Percentiles rank a stretch among this genome's conserved stretches.
phyloP scores from a whole-genome alignment of 139 green algal genomes.

The Edaphochlamys debaryana region DNA sequence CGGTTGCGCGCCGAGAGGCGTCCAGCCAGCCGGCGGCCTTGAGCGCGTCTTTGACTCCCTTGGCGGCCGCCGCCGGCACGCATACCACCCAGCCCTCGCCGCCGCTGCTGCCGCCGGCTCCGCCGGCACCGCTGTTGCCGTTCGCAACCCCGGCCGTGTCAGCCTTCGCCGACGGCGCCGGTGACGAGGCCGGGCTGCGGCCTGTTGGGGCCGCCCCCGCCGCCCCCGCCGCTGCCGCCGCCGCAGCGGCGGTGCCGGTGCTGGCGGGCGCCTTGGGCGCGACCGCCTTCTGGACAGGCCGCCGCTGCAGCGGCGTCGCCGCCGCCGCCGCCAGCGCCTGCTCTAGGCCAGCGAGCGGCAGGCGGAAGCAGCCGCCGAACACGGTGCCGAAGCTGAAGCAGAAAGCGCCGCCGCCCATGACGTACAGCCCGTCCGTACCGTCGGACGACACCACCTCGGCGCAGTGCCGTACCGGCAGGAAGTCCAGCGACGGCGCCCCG shows the following conservation, averaged over 20 bases:
- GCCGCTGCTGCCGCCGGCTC: neutral
- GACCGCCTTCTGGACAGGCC: no score
- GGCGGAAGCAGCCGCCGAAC: conserved; percentile 48
- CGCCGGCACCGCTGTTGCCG: no score
- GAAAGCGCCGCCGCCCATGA: conserved; percentile 66
- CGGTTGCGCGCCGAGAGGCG: neutral
- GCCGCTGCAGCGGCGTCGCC: no score
- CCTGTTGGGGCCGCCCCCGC: no score
- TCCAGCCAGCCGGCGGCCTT: conserved; percentile 61
- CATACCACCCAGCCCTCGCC: conserved; percentile 29
- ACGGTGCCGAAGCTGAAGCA: conserved; percentile 73
- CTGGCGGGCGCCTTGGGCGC: no score
- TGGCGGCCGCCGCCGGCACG: conserved; percentile 47
- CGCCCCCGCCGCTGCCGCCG: no score
- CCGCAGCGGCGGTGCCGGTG: no score
- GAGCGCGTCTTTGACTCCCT: conserved; percentile 69
- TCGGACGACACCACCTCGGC: conserved; percentile 4
- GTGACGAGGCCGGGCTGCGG: neutral
- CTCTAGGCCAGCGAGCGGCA: conserved; percentile 11
- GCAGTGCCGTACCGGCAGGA: conserved; percentile 46
- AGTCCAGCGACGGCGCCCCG: neutral
- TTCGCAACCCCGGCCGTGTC: no score
- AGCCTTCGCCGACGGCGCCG: neutral
- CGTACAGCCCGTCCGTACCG: neutral
- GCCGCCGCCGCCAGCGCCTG: neutral